These are phyloP conservation scores for Russula olivacea DNA, from an alignment of 768 basidiomycete genomes.

Conservation along the genomic window DNA sequence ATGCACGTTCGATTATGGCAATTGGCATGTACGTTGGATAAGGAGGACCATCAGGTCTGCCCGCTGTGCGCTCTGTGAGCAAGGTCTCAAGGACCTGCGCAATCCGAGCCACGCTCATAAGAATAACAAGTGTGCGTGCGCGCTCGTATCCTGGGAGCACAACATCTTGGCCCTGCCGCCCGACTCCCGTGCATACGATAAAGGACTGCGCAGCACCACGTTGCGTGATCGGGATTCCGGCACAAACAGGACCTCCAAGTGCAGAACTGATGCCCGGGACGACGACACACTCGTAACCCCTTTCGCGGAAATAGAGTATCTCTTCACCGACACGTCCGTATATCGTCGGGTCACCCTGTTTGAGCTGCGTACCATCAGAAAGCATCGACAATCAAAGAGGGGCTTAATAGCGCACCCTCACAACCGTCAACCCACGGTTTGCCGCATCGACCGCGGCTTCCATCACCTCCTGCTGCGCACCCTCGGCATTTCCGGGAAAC, in stretches of 20 bases:
- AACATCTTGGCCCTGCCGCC: constrained; percentile 75
- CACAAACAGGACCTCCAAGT: constrained; percentile 83
- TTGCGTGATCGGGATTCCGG: constrained; percentile 91
- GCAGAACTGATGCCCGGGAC: constrained; percentile 89
- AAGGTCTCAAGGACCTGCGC: constrained; percentile 64
- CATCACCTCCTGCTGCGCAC: constrained; percentile 94
- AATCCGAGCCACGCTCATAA: constrained; percentile 95
- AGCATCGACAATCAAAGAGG: not conserved
- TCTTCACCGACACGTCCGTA: constrained; percentile 96
- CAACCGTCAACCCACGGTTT: constrained; percentile 71
- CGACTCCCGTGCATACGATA: constrained; percentile 91
- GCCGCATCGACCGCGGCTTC: constrained; percentile 83
- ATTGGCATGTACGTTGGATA: constrained; percentile 81
- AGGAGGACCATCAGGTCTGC: constrained; percentile 41
- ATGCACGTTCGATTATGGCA: constrained; percentile 92
- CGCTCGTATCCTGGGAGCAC: constrained; percentile 85
- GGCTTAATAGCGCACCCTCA: constrained; percentile 52
- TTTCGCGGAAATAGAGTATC: constrained; percentile 82
- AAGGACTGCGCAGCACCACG: constrained; percentile 89
- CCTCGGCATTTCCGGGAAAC: constrained; percentile 95
- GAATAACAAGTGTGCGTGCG: constrained; percentile 68
- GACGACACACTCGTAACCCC: constrained; percentile 77
- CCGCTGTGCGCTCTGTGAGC: constrained; percentile 21
- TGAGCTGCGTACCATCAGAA: constrained; percentile 48
- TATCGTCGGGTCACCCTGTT: constrained; percentile 95